Evolutionary conservation across 495 filamentous ascomycete species (phyloP).

Genomic region (Chaetomium tenue): DNA sequence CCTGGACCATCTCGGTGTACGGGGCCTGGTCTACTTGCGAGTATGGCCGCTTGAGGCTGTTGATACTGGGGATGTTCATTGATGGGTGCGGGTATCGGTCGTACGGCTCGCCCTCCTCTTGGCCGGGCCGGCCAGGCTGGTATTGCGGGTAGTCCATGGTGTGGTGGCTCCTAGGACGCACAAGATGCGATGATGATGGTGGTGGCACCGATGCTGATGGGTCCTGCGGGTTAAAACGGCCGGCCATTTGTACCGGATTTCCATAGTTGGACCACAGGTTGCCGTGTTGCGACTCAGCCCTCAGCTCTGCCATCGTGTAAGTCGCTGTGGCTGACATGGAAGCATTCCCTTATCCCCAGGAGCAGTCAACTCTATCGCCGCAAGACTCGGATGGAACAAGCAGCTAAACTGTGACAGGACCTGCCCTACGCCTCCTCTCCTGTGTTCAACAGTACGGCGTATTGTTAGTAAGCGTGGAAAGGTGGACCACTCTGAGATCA

Average conservation of each 20-base stretch:
- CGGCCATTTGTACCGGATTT: slow-evolving; percentile 48
- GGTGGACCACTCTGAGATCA: neutral
- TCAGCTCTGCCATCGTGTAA: slow-evolving; percentile 57
- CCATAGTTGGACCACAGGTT: slow-evolving; percentile 54
- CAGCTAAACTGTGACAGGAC: slow-evolving; percentile 1
- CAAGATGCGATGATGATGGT: slow-evolving; percentile 44
- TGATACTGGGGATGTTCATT: slow-evolving; percentile 54
- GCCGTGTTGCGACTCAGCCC: slow-evolving; percentile 50
- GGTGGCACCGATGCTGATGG: slow-evolving; percentile 41
- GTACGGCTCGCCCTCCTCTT: slow-evolving; percentile 48
- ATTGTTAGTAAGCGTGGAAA: neutral
- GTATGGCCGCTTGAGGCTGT: slow-evolving; percentile 53
- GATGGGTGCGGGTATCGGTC: slow-evolving; percentile 48
- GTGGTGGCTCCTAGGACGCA: slow-evolving; percentile 45
- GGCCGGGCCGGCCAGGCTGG: slow-evolving; percentile 46
- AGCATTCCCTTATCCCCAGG: slow-evolving; percentile 39
- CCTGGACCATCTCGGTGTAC: slow-evolving; percentile 55
- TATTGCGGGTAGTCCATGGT: slow-evolving; percentile 43
- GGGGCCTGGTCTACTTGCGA: slow-evolving; percentile 45
- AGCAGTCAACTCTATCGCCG: slow-evolving; percentile 25
- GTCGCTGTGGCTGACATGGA: slow-evolving; percentile 55
- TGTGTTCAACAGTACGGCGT: neutral
- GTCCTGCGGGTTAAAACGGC: slow-evolving; percentile 48
- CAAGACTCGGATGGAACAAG: neutral
- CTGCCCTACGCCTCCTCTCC: slow-evolving; percentile 11